These are phyloP conservation scores for Sugiyamaella mastotermitis DNA, from an alignment of 805 yeast species.

Conservation along the genomic window DNA sequence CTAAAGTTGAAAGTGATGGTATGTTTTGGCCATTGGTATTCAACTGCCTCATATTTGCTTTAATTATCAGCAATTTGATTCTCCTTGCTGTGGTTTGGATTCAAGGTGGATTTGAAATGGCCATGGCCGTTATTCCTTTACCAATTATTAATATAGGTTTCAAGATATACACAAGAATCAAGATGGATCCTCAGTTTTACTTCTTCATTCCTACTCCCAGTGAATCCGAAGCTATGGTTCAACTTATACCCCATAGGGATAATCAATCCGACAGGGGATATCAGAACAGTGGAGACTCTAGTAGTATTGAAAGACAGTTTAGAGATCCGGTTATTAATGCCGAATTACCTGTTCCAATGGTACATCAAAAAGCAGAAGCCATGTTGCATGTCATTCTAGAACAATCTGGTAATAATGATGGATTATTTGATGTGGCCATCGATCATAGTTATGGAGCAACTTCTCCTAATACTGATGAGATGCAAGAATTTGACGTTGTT, in stretches of 20 bases:
- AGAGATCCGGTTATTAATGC: slow-evolving; percentile 19
- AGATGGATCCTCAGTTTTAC: slow-evolving; percentile 12
- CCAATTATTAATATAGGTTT: slow-evolving; percentile 24
- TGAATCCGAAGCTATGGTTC: slow-evolving; percentile 16
- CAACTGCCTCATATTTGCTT: slow-evolving; percentile 30
- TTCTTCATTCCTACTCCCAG: slow-evolving; percentile 18
- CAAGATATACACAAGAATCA: slow-evolving; percentile 20
- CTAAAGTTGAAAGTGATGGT: slow-evolving; percentile 35
- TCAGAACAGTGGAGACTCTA: neutral
- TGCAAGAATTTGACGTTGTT: slow-evolving; percentile 13
- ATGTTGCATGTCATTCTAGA: slow-evolving; percentile 13
- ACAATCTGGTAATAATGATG: neutral
- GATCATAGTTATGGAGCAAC: neutral
- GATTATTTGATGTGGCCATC: neutral
- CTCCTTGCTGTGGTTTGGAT: slow-evolving; percentile 33
- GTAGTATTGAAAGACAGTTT: slow-evolving; percentile 15
- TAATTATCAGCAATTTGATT: slow-evolving; percentile 32
- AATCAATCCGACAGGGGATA: too few species aligned
- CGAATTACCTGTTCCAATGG: slow-evolving; percentile 21
- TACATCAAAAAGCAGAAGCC: slow-evolving; percentile 13
- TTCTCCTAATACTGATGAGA: neutral
- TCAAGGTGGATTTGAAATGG: slow-evolving; percentile 31
- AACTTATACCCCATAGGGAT: too few species aligned
- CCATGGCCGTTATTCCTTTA: slow-evolving; percentile 29
- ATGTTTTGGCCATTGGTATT: slow-evolving; percentile 31